Conservation (phyloP, 148 eudicot species). For the Vaccinium darrowii region DNA sequence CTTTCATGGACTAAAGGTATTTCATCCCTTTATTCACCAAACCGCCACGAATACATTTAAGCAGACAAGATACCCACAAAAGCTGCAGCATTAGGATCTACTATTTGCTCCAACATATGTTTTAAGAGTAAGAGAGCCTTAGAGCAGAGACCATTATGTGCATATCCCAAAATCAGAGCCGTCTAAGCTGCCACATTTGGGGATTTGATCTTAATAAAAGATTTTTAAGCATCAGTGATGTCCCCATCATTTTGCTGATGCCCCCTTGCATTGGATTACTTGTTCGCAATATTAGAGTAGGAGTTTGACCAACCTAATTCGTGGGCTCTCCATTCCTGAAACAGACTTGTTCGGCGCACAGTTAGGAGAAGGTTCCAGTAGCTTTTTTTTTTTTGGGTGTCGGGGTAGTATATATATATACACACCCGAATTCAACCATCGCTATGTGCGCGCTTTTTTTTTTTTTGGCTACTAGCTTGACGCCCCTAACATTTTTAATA, state of each 20-base stretch:
- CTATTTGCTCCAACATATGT: slow-evolving; percentile 29
- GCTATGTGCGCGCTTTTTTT: no score
- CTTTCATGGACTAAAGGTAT: slow-evolving; percentile 27
- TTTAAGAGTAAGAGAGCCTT: slow-evolving; percentile 31
- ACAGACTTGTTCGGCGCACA: no score
- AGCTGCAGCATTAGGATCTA: slow-evolving; percentile 41
- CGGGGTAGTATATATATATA: no score
- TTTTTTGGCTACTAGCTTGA: no score
- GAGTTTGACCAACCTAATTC: no score
- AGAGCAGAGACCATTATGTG: slow-evolving; percentile 30
- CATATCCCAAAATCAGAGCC: slow-evolving; percentile 39
- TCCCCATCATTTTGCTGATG: slow-evolving; percentile 34
- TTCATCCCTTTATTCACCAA: slow-evolving; percentile 33
- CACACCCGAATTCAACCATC: no score
- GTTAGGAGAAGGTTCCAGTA: no score
- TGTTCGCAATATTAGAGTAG: no score
- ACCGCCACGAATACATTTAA: slow-evolving; percentile 27
- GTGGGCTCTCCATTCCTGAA: no score
- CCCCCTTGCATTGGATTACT: no score
- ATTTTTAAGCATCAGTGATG: slow-evolving; percentile 28
- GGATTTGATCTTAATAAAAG: slow-evolving; percentile 26
- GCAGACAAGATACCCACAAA: slow-evolving; percentile 14
- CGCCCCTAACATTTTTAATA: no score
- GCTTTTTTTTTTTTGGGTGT: no score
- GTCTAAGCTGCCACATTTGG: slow-evolving; percentile 52